Conservation (phyloP, 208 protist species). For the Leishmania aethiopica region DNA sequence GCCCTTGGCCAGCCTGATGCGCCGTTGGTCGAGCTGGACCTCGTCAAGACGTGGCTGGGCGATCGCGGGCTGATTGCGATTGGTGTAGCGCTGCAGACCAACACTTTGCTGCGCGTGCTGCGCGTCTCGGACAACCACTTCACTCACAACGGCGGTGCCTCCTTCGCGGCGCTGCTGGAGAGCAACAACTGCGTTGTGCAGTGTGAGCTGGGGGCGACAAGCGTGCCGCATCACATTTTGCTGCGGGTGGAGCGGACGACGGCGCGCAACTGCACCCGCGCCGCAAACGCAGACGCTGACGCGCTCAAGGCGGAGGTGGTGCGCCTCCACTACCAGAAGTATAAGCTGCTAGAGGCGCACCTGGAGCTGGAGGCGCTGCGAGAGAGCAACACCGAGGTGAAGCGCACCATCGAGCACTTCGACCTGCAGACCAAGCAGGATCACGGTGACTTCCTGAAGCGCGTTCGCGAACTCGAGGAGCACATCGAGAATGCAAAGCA, state of each 20-base stretch:
- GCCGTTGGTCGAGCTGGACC: slow-evolving; percentile 64
- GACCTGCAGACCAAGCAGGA: slow-evolving; percentile 86
- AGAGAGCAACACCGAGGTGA: slow-evolving; percentile 64
- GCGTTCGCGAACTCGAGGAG: slow-evolving; percentile 68
- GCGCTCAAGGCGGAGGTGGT: slow-evolving; percentile 83
- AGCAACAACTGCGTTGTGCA: slow-evolving; percentile 57
- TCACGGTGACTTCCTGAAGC: slow-evolving; percentile 64
- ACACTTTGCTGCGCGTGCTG: slow-evolving; percentile 64
- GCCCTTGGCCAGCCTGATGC: slow-evolving; percentile 41
- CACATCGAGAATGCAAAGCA: slow-evolving; percentile 64
- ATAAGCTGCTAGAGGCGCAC: slow-evolving; percentile 88
- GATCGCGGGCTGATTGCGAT: slow-evolving; percentile 85
- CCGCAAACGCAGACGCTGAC: slow-evolving; percentile 60
- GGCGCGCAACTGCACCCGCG: slow-evolving; percentile 46
- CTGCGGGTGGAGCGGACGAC: slow-evolving; percentile 60
- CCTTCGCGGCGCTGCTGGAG: slow-evolving; percentile 80
- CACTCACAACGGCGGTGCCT: slow-evolving; percentile 63
- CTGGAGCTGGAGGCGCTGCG: slow-evolving; percentile 72
- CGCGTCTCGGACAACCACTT: slow-evolving; percentile 84
- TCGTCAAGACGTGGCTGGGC: slow-evolving; percentile 69
- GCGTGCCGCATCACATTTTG: slow-evolving; percentile 65
- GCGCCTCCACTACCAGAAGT: slow-evolving; percentile 86
- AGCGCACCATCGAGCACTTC: slow-evolving; percentile 67
- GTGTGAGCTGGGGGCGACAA: slow-evolving; percentile 69
- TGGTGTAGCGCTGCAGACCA: slow-evolving; percentile 79